Conservation (phyloP, 345 rosid species). For the Eucalyptus grandis region DNA sequence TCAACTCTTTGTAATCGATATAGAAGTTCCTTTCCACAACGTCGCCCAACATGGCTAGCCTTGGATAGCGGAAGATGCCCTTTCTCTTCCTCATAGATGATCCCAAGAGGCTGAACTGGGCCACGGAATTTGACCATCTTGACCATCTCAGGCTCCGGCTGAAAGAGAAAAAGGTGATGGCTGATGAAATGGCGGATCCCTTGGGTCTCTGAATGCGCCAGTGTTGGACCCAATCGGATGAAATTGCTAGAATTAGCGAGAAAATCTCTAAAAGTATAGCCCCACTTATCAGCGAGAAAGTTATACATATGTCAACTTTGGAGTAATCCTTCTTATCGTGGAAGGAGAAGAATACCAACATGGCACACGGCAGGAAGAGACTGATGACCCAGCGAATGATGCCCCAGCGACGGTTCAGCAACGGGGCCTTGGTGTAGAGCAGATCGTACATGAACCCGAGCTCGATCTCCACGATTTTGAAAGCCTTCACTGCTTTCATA, state of each 20-base stretch:
- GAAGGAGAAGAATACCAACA: not conserved
- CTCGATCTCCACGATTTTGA: slow-evolving; percentile 11
- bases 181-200: not conserved
- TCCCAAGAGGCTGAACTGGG: not conserved
- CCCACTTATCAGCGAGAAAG: not conserved
- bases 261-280: not conserved
- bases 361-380: not conserved
- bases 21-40: not conserved
- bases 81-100: not conserved
- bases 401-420: not conserved
- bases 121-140: not conserved
- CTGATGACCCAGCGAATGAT: not conserved
- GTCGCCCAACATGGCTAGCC: not conserved
- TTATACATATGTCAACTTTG: not conserved
- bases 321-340: not conserved
- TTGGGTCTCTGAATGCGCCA: not conserved
- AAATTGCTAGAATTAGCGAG: not conserved
- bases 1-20: not conserved
- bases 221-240: not conserved
- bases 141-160: not conserved
- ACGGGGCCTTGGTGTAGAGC: slow-evolving; percentile 10
- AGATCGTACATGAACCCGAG: slow-evolving; percentile 12
- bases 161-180: not conserved
- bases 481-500: not conserved
- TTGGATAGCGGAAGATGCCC: not conserved